Conservation (phyloP, 2,329 filamentous ascomycete species). For the Trichoderma cornu-damae region DNA sequence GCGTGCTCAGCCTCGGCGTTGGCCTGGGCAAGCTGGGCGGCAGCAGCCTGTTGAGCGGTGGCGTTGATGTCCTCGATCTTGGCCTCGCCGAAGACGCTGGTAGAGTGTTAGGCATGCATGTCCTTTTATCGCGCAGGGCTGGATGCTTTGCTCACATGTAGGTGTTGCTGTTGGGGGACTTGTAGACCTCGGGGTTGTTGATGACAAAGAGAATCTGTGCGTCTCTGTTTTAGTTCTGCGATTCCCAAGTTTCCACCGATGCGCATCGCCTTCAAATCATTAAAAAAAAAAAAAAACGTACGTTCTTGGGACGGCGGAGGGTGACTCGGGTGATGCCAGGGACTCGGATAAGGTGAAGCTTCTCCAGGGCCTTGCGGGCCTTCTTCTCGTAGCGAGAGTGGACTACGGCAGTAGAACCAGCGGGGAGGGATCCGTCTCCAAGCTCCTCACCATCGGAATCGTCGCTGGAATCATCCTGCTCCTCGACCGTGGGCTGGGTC, state of each 20-base stretch:
- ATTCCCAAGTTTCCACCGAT: conserved; percentile 21
- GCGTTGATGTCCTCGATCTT: conserved; percentile 99
- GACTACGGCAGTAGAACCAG: conserved; percentile 81
- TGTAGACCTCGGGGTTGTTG: conserved; percentile 99
- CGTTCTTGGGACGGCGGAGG: conserved; percentile 96
- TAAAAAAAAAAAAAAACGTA: no score
- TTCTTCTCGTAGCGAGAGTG: conserved; percentile 99
- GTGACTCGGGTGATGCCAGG: conserved; percentile 98
- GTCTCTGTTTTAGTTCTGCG: conserved; percentile 21
- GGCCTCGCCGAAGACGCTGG: conserved; percentile 96
- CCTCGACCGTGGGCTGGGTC: conserved; percentile 67
- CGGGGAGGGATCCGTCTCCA: conserved; percentile 69
- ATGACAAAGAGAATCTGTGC: conserved; percentile 95
- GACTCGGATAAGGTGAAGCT: conserved; percentile 94
- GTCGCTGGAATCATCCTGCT: conserved; percentile 67
- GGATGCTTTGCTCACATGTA: conserved; percentile 73
- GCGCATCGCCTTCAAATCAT: background rate
- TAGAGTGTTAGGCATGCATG: conserved; percentile 18
- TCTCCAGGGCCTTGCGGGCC: conserved; percentile 98
- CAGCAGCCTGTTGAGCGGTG: conserved; percentile 81
- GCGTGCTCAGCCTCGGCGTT: conserved; percentile 62
- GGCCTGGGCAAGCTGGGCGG: conserved; percentile 81
- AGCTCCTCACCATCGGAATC: conserved; percentile 79
- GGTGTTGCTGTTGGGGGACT: conserved; percentile 98
- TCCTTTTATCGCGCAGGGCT: background rate